Percentiles rank a stretch among this genome's conserved stretches.
These are phyloP conservation scores for Graphilbum sp. DNA, from an alignment of 2,329 filamentous ascomycete genomes.

Conservation along the genomic window DNA sequence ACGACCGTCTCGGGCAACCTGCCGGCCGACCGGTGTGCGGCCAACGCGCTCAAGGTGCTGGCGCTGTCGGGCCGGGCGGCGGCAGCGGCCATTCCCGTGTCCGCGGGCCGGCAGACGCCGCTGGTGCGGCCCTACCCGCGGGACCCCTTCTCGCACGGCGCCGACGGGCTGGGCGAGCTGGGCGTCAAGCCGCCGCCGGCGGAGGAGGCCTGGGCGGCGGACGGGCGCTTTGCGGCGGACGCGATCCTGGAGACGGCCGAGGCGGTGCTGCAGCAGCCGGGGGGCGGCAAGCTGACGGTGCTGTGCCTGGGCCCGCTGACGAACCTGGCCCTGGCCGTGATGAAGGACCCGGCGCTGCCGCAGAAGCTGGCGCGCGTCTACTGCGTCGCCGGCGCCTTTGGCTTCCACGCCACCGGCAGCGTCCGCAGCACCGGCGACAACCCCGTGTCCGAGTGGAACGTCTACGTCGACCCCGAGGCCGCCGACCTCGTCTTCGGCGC, in stretches of 20 bases:
- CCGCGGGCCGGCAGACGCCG: background rate
- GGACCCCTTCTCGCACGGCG: slow-evolving; percentile 2
- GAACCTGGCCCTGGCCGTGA: slow-evolving; percentile 2
- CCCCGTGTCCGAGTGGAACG: slow-evolving; percentile 2
- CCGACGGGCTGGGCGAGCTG: slow-evolving; percentile 2
- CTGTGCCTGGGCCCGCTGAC: slow-evolving; percentile 2
- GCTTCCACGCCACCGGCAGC: slow-evolving; percentile 2
- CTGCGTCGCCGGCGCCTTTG: slow-evolving; percentile 3
- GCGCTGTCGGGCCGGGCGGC: background rate
- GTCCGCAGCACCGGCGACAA: slow-evolving; percentile 3
- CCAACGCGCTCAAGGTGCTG: slow-evolving; percentile 1
- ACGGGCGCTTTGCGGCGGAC: slow-evolving; percentile 1
- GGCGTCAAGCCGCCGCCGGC: background rate
- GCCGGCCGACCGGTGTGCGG: background rate
- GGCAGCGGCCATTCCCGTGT: background rate
- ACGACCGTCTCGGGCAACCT: slow-evolving; percentile 2
- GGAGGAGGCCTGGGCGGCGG: too few relatives aligned
- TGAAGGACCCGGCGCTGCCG: slow-evolving; percentile 1
- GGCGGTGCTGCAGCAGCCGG: background rate
- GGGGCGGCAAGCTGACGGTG: background rate
- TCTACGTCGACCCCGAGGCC: slow-evolving; percentile 3
- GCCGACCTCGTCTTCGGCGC: slow-evolving; percentile 1
- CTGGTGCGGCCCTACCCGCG: slow-evolving; percentile 1
- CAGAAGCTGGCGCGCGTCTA: slow-evolving; percentile 1
- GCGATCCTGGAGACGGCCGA: slow-evolving; percentile 1